A percentile compares a stretch with the other conserved stretches of the same genome.
phyloP scores from a whole-genome alignment of 2,329 filamentous ascomycete species.

The Neonectria magnoliae region DNA sequence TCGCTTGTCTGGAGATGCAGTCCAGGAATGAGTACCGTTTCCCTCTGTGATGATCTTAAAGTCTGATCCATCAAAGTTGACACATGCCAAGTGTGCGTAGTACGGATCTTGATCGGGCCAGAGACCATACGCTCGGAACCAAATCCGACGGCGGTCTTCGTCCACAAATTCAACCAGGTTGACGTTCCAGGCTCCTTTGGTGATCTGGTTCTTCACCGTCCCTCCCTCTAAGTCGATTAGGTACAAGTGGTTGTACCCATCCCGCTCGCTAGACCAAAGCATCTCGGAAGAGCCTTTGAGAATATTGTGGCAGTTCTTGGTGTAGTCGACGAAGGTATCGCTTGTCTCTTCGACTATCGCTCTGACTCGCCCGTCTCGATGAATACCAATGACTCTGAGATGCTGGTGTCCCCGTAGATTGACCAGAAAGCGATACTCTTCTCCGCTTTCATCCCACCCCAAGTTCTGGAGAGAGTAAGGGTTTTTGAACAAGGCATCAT shows the following conservation, averaged over 20 bases:
- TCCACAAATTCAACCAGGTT: conserved; percentile 36
- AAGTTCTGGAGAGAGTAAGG: conserved; percentile 35
- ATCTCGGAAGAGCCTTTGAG: conserved; percentile 32
- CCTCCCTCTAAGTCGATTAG: conserved; percentile 31
- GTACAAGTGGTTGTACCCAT: conserved; percentile 45
- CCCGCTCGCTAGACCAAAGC: conserved; percentile 44
- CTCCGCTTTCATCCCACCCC: conserved; percentile 36
- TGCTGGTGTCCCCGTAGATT: conserved; percentile 44
- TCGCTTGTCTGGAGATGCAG: conserved; percentile 32
- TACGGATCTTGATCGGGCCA: conserved; percentile 39
- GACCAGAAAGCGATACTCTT: conserved; percentile 42
- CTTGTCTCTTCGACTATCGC: conserved; percentile 39
- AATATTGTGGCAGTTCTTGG: conserved; percentile 27
- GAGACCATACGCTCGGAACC: conserved; percentile 37
- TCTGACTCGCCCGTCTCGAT: conserved; percentile 26
- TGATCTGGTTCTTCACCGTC: conserved; percentile 38
- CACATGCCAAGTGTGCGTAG: conserved; percentile 35
- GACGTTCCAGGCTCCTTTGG: conserved; percentile 41
- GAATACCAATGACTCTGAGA: conserved; percentile 34
- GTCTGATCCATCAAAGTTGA: conserved; percentile 42
- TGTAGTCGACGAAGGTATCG: conserved; percentile 41
- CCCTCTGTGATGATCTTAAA: conserved; percentile 39
- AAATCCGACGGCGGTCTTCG: conserved; percentile 28
- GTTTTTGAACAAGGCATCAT: conserved; percentile 37
- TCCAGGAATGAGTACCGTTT: conserved; percentile 43